phyloP scores from a whole-genome alignment of 805 yeast species.

The Hanseniaspora occidentalis region DNA sequence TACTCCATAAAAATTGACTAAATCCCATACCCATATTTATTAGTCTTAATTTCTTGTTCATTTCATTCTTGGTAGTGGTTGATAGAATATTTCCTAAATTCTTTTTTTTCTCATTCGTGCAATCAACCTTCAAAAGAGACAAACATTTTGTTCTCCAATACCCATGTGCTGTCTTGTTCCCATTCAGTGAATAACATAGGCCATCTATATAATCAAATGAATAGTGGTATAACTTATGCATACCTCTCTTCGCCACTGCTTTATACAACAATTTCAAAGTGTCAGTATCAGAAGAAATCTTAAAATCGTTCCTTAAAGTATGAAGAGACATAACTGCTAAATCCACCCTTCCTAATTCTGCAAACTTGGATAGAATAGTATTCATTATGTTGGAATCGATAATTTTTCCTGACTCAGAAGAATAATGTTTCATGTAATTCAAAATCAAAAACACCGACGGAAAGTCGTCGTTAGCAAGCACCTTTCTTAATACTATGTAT shows the following conservation, averaged over 20 bases:
- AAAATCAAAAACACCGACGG: conserved; percentile 22
- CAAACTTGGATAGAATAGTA: conserved; percentile 20
- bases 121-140: conserved; percentile 17
- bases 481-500: conserved; percentile 16
- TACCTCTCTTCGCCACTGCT: conserved; percentile 24
- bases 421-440: conserved; percentile 9
- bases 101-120: conserved; percentile 4
- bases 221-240: conserved; percentile 16
- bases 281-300: conserved; percentile 21
- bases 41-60: conserved; percentile 4
- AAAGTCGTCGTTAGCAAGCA: conserved; percentile 18
- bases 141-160: conserved; percentile 17
- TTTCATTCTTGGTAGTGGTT: conserved; percentile 4
- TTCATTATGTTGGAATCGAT: conserved; percentile 23
- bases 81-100: conserved; percentile 5
- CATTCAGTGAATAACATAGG: conserved; percentile 10
- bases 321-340: conserved; percentile 23
- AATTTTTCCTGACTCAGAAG: conserved; percentile 6
- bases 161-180: conserved; percentile 10
- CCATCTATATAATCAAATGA: conserved; percentile 17
- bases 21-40: conserved; percentile 1
- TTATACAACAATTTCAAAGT: conserved; percentile 26
- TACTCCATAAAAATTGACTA: conserved; percentile 12
- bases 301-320: conserved; percentile 17
- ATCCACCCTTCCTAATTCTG: conserved; percentile 26